phyloP scores from a whole-genome alignment of 805 yeast genomes.

The Deakozyma indianensis region DNA sequence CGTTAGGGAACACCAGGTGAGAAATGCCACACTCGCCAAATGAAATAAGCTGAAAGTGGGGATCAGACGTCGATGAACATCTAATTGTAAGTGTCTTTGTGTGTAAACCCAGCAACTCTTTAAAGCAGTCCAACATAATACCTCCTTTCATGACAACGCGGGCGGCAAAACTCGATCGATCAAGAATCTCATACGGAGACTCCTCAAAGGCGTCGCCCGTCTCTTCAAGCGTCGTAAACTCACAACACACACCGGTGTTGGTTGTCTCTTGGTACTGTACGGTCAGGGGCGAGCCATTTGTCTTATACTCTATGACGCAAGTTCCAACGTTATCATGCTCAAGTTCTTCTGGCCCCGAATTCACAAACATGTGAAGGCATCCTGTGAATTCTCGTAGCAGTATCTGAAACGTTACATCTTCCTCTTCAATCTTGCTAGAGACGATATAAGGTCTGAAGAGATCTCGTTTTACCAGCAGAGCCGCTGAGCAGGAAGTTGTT shows the following conservation, averaged over 20 bases:
- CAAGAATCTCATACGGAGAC: conserved; percentile 21
- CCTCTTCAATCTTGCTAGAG: conserved; percentile 1
- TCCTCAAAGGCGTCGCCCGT: not conserved
- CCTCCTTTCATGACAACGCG: conserved; percentile 39
- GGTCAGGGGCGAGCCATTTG: not conserved
- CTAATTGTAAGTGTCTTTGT: conserved; percentile 31
- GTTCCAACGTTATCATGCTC: conserved; percentile 10
- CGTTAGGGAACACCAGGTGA: conserved; percentile 52
- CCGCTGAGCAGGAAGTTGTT: conserved; percentile 12
- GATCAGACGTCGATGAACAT: conserved; percentile 19
- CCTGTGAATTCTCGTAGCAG: conserved; percentile 11
- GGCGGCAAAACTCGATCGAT: conserved; percentile 26
- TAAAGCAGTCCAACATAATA: conserved; percentile 37
- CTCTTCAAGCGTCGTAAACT: not conserved
- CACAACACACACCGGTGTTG: not conserved
- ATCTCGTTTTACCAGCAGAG: conserved; percentile 8
- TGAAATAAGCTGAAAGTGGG: conserved; percentile 42
- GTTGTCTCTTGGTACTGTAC: not conserved
- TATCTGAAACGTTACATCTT: conserved; percentile 7
- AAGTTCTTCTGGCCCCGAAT: conserved; percentile 18
- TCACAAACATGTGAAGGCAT: conserved; percentile 15
- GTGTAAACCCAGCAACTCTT: conserved; percentile 39
- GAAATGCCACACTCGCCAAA: conserved; percentile 61
- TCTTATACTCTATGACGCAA: not conserved
- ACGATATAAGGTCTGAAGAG: conserved; percentile 10